phyloP scores from a whole-genome alignment of 345 rosid genomes.

The Isatis tinctoria region DNA sequence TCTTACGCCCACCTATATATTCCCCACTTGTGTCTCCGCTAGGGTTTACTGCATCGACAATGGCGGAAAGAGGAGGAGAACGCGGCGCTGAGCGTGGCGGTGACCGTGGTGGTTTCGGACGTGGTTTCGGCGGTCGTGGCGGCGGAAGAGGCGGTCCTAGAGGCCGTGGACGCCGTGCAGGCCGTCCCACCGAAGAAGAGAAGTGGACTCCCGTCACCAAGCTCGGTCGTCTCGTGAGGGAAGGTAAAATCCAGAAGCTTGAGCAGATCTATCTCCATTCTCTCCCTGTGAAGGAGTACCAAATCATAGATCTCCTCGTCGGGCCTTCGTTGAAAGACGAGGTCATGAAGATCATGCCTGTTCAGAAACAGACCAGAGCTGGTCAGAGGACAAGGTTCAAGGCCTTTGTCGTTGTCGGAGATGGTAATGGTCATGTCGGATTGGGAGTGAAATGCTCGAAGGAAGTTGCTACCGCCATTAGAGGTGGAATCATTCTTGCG shows the following conservation, averaged over 20 bases:
- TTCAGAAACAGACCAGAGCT: constrained; percentile 79
- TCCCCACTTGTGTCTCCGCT: background rate
- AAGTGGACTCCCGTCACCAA: constrained; percentile 83
- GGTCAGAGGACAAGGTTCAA: constrained; percentile 73
- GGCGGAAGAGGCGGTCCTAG: constrained; percentile 44
- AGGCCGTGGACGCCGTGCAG: constrained; percentile 56
- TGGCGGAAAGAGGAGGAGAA: constrained; percentile 67
- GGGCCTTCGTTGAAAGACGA: constrained; percentile 73
- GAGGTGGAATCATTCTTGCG: constrained; percentile 62
- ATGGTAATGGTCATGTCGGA: constrained; percentile 63
- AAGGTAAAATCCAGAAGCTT: constrained; percentile 42
- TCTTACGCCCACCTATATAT: background rate
- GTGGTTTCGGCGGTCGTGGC: constrained; percentile 41
- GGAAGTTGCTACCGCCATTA: constrained; percentile 70
- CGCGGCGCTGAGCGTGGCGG: constrained; percentile 37
- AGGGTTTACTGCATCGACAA: background rate
- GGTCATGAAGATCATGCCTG: constrained; percentile 87
- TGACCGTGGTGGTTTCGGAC: constrained; percentile 51
- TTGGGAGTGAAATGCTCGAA: constrained; percentile 71
- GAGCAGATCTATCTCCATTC: constrained; percentile 80
- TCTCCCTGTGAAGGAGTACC: constrained; percentile 76
- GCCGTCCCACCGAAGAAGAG: constrained; percentile 62
- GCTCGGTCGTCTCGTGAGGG: constrained; percentile 66
- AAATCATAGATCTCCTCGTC: constrained; percentile 61
- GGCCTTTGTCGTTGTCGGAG: constrained; percentile 74